phyloP scores from a whole-genome alignment of 164 flowering plant species.

The Protea cynaroides region DNA sequence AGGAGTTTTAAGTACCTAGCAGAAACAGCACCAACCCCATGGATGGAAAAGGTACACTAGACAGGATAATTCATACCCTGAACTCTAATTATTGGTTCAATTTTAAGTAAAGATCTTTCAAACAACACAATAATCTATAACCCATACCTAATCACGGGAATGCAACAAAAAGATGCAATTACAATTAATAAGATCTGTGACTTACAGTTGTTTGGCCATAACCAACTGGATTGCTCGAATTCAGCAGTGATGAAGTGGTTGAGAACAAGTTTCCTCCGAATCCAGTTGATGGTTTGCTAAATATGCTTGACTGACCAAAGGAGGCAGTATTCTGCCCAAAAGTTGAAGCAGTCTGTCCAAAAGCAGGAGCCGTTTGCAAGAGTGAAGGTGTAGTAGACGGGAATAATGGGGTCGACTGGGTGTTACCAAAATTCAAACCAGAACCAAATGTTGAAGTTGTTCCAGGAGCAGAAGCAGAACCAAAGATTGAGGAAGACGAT shows the following conservation, averaged over 20 bases:
- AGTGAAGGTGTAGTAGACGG: conserved; percentile 54
- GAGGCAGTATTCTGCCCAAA: conserved; percentile 54
- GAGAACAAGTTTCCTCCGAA: conserved; percentile 54
- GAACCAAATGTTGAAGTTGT: conserved; percentile 47
- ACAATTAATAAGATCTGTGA: conserved; percentile 9
- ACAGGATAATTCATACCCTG: too few relatives aligned
- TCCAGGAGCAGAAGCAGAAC: conserved; percentile 48
- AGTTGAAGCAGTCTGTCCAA: conserved; percentile 45
- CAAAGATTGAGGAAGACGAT: conserved; percentile 51
- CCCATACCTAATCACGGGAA: too few relatives aligned
- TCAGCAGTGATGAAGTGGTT: conserved; percentile 41
- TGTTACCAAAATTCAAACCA: conserved; percentile 48
- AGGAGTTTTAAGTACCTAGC: too few relatives aligned
- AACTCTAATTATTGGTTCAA: too few relatives aligned
- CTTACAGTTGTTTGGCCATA: conserved; percentile 73
- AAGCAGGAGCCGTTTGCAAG: conserved; percentile 52
- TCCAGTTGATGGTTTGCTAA: conserved; percentile 52
- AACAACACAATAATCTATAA: too few relatives aligned
- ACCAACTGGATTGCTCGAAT: conserved; percentile 30
- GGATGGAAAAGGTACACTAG: too few relatives aligned
- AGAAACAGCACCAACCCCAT: too few relatives aligned
- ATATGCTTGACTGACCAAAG: conserved; percentile 51
- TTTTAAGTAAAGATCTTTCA: too few relatives aligned
- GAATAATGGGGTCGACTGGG: conserved; percentile 72
- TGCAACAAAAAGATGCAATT: not conserved